Base-by-base conservation (phyloP, 805 yeast genomes). In the Candida boidinii region DNA sequence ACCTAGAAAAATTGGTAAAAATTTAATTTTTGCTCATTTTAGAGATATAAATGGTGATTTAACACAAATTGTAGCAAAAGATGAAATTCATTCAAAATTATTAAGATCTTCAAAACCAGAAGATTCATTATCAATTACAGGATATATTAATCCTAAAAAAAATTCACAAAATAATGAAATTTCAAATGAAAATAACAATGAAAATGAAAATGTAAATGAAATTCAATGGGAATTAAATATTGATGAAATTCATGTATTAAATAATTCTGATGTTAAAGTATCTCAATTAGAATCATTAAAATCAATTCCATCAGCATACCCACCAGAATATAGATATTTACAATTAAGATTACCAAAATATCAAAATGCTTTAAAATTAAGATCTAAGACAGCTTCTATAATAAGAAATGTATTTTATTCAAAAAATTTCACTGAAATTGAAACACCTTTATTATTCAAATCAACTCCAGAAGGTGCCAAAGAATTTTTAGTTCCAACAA, bases 401-500 rank as follows among this genome's bases (percentile, higher is more conserved):
- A 60, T 66, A 15, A 54, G 74, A 18, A 25, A 39, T 0, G 53
- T 51, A 3, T 48, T 69, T 17, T 65, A 65, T 26, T 34, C 45
- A 0, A 44, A 56, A 14, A 58, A 58, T 2, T 92, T 92, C 53
- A 70, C 72, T 0, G 97, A 92, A 49, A 68, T 92, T 19, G 98
- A 90, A 52, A 92, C 98, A 0, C 98, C 98, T 1, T 54, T 90
- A 6, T 59, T 92, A 19, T 92, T 92, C 66, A 88, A 92, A 50
- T 83, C 95, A 2, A 92, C 98, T 0, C 98, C 98, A 0, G 98
- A 92, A 56, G 98, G 98, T 12, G 98, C 98, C 1, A 67, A 94
- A 24, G 99, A 92, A 56, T 92, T 90, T 53, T 57, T 92, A 30
- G 96, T 92, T 0, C 98, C 98, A 1, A 85, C 96, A 0, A 68